Base-by-base conservation (phyloP, 805 yeast species). In the Metschnikowia koreensis region DNA sequence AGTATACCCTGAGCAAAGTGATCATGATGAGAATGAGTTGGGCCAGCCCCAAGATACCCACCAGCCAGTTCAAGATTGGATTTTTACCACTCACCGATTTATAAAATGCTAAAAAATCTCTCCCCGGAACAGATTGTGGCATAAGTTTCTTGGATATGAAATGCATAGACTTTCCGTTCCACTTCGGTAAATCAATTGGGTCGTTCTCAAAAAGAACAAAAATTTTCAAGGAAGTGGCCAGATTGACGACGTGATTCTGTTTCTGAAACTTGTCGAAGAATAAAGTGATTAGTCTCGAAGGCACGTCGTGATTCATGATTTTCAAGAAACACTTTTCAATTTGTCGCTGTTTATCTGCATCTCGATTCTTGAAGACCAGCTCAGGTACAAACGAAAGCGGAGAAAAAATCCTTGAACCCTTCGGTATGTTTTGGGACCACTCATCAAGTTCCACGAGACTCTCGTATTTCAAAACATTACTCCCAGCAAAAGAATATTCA, bases 171-270 rank as follows among this genome's bases (percentile, higher is more conserved):
- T 17, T n/a, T 17, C 34, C 34, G 6, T n/a, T 29, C 51, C 43
- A 43, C 27, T 43, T 34, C 3, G 51, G 47, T 27, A 48, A 36
- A 7, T 6, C 29, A 6, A 37, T 16, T 5, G 17, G 26, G 7
- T 22, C 15, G 6, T 41, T 11, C 8, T 41, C 10, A 2, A 38
- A 27, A 7, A 48, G 16, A 11, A 48, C 15, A 12, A 48, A 27
- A 9, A 43, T 15, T 9, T 17, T 42, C 28, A 48, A 17, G 9
- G 6, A 10, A n/a, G 55, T 53, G 0, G 74, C 71, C 34, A 58
- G 59, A 26, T 60, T 57, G 33, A 73, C 60, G 28, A 71, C 49
- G 49, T 70, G 71, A 53, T 73, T 70, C 10, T 56, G 54, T 26
- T 58, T 59, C 29, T 48, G 41, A 2, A 72, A 31, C 29, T 62